These are phyloP conservation scores for Diddensiella caesifluorescens DNA, from an alignment of 805 yeast species.

Conservation along the genomic window DNA sequence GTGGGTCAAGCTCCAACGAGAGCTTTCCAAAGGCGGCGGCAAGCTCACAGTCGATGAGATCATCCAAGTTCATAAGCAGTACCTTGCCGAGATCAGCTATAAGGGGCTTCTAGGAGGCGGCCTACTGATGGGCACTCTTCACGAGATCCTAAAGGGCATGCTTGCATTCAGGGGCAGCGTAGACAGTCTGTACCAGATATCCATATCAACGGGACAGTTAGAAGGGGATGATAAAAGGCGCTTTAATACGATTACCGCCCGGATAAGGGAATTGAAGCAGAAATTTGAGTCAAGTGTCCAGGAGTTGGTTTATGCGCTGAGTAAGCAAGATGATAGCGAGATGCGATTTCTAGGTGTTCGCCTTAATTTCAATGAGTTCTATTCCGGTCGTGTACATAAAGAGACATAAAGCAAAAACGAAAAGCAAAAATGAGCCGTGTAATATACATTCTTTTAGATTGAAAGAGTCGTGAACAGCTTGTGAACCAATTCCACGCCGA, in stretches of 20 bases:
- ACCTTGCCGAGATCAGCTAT: constrained; percentile 27
- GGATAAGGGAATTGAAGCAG: constrained; percentile 18
- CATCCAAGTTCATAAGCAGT: constrained; percentile 31
- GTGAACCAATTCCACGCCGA: constrained; percentile 83
- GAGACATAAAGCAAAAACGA: neutral
- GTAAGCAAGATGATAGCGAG: constrained; percentile 29
- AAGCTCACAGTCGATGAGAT: constrained; percentile 33
- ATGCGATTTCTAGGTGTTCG: constrained; percentile 33
- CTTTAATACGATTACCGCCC: constrained; percentile 14
- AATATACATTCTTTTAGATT: constrained; percentile 3
- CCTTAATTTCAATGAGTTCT: constrained; percentile 34
- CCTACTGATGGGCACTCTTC: constrained; percentile 27
- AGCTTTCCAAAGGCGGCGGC: constrained; percentile 18
- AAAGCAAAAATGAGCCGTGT: neutral
- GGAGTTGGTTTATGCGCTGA: constrained; percentile 26
- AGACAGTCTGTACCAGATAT: constrained; percentile 22
- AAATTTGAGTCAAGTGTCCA: constrained; percentile 24
- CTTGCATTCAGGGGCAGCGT: constrained; percentile 25
- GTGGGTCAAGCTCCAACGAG: constrained; percentile 30
- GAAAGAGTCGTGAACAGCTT: constrained; percentile 27
- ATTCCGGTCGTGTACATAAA: constrained; percentile 13
- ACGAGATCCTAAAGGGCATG: constrained; percentile 29
- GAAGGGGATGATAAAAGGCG: constrained; percentile 15
- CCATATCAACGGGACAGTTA: constrained; percentile 1
- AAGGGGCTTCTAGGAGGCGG: constrained; percentile 33